Conservation (phyloP, 306 rosid species). For the Hylodesmum podocarpum region DNA sequence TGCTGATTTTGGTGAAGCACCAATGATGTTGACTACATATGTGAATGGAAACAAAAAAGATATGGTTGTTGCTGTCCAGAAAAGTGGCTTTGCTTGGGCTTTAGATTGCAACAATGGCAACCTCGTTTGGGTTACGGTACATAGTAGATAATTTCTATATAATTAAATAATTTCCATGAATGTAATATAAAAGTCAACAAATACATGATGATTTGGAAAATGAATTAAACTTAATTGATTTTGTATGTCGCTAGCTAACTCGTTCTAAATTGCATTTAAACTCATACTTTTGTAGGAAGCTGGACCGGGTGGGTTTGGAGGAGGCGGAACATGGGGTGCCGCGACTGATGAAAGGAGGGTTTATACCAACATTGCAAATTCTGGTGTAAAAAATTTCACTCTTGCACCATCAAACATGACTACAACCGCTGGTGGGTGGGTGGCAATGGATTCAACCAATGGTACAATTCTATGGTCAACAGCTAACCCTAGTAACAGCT, state of each 20-base stretch:
- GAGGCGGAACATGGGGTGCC: slow-evolving; percentile 74
- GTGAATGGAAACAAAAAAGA: slow-evolving; percentile 43
- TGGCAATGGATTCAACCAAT: slow-evolving; percentile 53
- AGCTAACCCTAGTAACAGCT: slow-evolving; percentile 41
- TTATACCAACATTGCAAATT: slow-evolving; percentile 61
- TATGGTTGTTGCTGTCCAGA: slow-evolving; percentile 61
- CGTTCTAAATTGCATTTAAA: not conserved
- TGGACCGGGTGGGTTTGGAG: slow-evolving; percentile 59
- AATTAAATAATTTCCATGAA: not conserved
- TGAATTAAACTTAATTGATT: not conserved
- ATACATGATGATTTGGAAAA: too few species aligned
- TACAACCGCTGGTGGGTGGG: slow-evolving; percentile 67
- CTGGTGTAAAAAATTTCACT: slow-evolving; percentile 48
- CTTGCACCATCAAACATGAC: slow-evolving; percentile 47
- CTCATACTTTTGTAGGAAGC: slow-evolving; percentile 43
- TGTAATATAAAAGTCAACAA: too few species aligned
- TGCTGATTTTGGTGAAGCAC: slow-evolving; percentile 73
- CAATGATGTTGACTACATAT: slow-evolving; percentile 47
- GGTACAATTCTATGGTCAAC: slow-evolving; percentile 58
- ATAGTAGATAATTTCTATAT: not conserved
- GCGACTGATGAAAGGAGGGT: slow-evolving; percentile 58
- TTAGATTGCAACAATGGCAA: slow-evolving; percentile 54
- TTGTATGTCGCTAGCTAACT: not conserved
- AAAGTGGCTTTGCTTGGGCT: slow-evolving; percentile 76
- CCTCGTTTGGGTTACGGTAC: slow-evolving; percentile 50